Percentiles rank a stretch among this genome's conserved stretches.
phyloP scores from a whole-genome alignment of 2,329 filamentous ascomycete species.

The Fusarium luffae region DNA sequence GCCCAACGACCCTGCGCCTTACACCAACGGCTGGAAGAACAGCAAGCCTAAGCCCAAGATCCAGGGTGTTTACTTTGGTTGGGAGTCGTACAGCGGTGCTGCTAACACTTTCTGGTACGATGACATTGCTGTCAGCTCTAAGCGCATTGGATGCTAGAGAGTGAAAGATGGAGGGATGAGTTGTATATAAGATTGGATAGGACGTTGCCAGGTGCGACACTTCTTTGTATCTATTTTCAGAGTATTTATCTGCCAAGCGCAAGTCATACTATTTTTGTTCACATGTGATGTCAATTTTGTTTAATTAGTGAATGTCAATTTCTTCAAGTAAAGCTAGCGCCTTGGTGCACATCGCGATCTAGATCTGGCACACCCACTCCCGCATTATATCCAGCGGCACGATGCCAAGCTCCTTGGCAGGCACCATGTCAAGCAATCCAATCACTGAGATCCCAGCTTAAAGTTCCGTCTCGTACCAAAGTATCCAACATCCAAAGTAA shows the following conservation, averaged over 20 bases:
- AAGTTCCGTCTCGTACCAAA: constrained; percentile 14
- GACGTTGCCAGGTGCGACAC: constrained; percentile 21
- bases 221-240: constrained; percentile 28
- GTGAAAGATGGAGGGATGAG: neutral
- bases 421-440: no score
- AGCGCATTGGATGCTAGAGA: constrained; percentile 34
- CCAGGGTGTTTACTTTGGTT: constrained; percentile 69
- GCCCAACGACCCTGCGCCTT: constrained; percentile 56
- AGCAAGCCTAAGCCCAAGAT: constrained; percentile 62
- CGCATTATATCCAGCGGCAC: neutral
- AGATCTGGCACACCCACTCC: neutral
- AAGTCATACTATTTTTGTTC: neutral
- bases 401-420: neutral
- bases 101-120: constrained; percentile 73
- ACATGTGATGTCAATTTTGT: neutral
- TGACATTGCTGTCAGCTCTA: constrained; percentile 60
- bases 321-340: neutral
- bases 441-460: neutral
- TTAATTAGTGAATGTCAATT: no score
- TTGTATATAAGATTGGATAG: constrained; percentile 15
- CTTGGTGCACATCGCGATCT: neutral
- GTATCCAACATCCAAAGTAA: constrained; percentile 36
- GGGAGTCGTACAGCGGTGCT: constrained; percentile 71
- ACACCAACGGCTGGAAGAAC: constrained; percentile 61
- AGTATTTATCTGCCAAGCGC: constrained; percentile 3